Evolutionary conservation across 805 yeast species (phyloP).

Genomic region (Kodamaea nitidulidarum): DNA sequence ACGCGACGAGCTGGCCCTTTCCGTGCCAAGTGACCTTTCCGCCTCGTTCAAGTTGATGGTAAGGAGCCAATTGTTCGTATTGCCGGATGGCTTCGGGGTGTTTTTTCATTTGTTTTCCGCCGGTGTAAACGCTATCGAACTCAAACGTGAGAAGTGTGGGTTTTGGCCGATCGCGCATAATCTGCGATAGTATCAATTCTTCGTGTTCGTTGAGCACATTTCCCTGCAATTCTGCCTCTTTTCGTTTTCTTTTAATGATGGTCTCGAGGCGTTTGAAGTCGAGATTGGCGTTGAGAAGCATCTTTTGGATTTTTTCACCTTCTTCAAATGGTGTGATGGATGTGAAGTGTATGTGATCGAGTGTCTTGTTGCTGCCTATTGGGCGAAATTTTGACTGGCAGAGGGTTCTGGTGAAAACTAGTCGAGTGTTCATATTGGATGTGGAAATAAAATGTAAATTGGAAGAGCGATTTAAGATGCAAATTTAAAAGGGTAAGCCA

Average conservation of each 20-base stretch:
- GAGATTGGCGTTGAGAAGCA: slow-evolving; percentile 52
- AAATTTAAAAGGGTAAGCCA: background rate
- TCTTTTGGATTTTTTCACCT: slow-evolving; percentile 56
- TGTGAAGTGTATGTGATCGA: slow-evolving; percentile 40
- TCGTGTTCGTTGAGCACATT: slow-evolving; percentile 46
- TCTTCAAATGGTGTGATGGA: slow-evolving; percentile 37
- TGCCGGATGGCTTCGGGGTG: slow-evolving; percentile 26
- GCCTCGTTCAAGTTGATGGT: slow-evolving; percentile 81
- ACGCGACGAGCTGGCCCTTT: slow-evolving; percentile 87
- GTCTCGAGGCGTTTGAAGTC: slow-evolving; percentile 52
- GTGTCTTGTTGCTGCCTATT: slow-evolving; percentile 12
- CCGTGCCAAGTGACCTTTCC: slow-evolving; percentile 98
- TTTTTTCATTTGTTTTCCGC: slow-evolving; percentile 74
- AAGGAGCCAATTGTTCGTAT: slow-evolving; percentile 40
- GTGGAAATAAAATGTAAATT: background rate
- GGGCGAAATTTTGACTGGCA: slow-evolving; percentile 5
- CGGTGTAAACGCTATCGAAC: slow-evolving; percentile 82
- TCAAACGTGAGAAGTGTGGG: slow-evolving; percentile 80
- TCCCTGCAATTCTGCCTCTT: slow-evolving; percentile 37
- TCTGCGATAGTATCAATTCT: slow-evolving; percentile 39
- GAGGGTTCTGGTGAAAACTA: background rate
- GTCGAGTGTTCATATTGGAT: slow-evolving; percentile 1
- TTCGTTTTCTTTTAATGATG: slow-evolving; percentile 41
- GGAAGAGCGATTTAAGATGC: background rate
- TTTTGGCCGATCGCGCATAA: slow-evolving; percentile 46